phyloP scores from a whole-genome alignment of 176 grass and related monocot genomes.

The Rhipidocladum racemiflorum region DNA sequence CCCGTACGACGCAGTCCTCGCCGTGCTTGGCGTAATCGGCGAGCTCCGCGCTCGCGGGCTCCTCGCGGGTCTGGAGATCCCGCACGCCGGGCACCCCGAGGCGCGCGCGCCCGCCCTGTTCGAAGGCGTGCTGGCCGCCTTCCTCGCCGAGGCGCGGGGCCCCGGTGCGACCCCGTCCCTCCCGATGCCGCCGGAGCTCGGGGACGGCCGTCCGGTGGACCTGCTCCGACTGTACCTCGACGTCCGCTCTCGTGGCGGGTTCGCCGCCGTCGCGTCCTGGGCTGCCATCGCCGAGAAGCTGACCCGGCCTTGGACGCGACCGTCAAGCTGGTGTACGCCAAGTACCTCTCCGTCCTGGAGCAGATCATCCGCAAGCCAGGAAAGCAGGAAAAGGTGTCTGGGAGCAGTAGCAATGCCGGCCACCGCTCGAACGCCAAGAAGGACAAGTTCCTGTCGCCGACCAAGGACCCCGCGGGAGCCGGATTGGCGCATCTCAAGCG shows the following conservation, averaged over 20 bases:
- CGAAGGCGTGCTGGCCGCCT: conserved; percentile 13
- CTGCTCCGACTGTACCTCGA: conserved; percentile 43
- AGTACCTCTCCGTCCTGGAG: conserved; percentile 37
- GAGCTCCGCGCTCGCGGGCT: conserved; percentile 27
- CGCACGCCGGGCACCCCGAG: not conserved
- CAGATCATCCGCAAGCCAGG: not conserved
- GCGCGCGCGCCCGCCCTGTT: conserved; percentile 12
- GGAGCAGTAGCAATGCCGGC: not conserved
- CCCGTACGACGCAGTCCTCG: not conserved
- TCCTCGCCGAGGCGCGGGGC: conserved; percentile 3
- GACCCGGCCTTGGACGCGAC: not conserved
- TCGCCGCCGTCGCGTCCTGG: conserved; percentile 35
- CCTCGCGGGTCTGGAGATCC: conserved; percentile 25
- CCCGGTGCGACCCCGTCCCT: not conserved
- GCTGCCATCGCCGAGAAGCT: conserved; percentile 20
- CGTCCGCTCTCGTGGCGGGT: conserved; percentile 35
- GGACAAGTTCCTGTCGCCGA: not conserved
- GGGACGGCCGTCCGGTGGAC: conserved; percentile 24
- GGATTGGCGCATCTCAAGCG: conserved; percentile 29
- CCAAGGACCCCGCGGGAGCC: not conserved
- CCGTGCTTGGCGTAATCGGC: conserved; percentile 22
- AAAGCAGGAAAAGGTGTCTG: not conserved
- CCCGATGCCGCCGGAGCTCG: conserved; percentile 14
- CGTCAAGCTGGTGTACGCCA: conserved; percentile 39
- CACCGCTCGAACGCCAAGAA: conserved; percentile 11